Evolutionary conservation across 805 yeast genomes (phyloP), one percentile per base, ranked within the genome.

Genomic region (Myxozyma geophila): DNA sequence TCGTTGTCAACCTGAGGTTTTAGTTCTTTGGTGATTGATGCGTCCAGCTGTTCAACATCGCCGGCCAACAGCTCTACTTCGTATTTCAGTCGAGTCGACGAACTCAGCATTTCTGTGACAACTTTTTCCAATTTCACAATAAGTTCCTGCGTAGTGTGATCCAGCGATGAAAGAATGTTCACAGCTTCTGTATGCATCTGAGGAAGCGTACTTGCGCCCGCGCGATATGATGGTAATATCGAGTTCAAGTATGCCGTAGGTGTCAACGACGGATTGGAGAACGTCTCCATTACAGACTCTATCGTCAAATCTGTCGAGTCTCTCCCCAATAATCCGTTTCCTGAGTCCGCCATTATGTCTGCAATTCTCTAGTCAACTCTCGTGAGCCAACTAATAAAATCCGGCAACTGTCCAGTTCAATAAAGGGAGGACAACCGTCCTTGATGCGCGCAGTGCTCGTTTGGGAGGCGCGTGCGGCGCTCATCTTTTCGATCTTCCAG

Each of bases 21-120:
- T 7, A 66, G 37, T 21, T 59, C 61, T 15, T 48, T 46, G 28
- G 33, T 41, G 33, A 66, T 41, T 15, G 60, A 28, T 13, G 40
- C 21, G 46, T 59, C 63, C 12, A 66, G 50, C 41, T 39, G 55
- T 48, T 59, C 65, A 37, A 66, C 68, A 19, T 66, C 69, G 28
- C 69, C 69, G 0, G 67, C 60, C 37, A 66, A 59, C 37, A 66
- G 44, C 54, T 66, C 69, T 33, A 66, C 69, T 52, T 66, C 69
- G 58, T 66, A 66, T 44, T 58, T 59, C 43, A 66, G 57, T 33
- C 69, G 59, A 8, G 40, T 62, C 3, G 67, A 48, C 15, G 66
- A 61, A 12, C 62, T 46, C 48, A 66, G 59, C 69, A 66, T 63
- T 19, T 66, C 69, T 1, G 68, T 49, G 12, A 63, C 69, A 2